Base-by-base conservation (phyloP, 2,329 filamentous ascomycete genomes). In the Fusarium duplospermum region DNA sequence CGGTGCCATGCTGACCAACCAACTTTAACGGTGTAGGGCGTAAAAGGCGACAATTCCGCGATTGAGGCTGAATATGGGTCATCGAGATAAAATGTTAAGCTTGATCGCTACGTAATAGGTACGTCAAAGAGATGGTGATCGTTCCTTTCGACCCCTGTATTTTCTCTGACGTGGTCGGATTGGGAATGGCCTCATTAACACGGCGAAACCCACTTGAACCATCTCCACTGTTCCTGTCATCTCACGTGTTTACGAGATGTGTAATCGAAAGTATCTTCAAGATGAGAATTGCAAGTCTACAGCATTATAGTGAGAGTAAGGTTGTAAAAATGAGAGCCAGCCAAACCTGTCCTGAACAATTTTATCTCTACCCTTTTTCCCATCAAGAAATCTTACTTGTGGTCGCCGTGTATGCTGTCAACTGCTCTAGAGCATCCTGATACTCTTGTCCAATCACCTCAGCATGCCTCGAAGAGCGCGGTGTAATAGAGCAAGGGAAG, bases 401-500 rank as follows among this genome's bases (percentile, higher is more conserved):
- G 0, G 68, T 57, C 1, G 70, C 67, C 4, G 77, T 76, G 33
- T 83, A 83, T 6, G 69, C 73, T 8, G 70, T 69, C 22, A 84
- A 54, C 3, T 79, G 59, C 1, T 73, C 58, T 27, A 78, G n/a
- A 0, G 82, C 83, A 2, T 68, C 69, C 0, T 42, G 20, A 7
- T 73, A 75, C 42, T 86, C 83, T 4, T n/a, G 60, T 54, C 82
- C 73, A 11, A 86, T 75, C 0, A 84, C 74, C 3, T 78, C 62
- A 0, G 68, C 76, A 33, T 85, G 82, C 1, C 64, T 70, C 0
- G 62, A n/a, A 0, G 83, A 85, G 0, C 85, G 77, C 1, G 83
- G 80, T 10, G 73, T 75, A 4, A 86, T 85, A 0, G 79, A 82
- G 56, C 84, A 85, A 0, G 76, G 76, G n/a, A 86, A 86, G 0